Percentiles rank a stretch among this genome's conserved stretches.
Conservation (phyloP, 345 rosid genomes). For the Psidium friedrichsthalianum region DNA sequence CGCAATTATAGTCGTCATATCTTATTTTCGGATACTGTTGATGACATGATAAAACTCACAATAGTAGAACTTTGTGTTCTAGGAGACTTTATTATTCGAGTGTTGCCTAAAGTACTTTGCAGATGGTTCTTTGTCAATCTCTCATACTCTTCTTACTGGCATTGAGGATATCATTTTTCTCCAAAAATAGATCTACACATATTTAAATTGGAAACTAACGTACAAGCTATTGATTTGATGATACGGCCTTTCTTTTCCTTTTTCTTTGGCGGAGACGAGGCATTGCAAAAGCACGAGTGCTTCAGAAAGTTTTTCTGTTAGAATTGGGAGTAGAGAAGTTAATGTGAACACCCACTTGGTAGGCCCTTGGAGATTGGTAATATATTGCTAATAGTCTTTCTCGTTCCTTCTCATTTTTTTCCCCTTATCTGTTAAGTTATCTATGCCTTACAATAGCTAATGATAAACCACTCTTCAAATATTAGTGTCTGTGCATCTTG, state of each 20-base stretch:
- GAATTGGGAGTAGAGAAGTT: not conserved
- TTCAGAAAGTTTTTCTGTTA: not conserved
- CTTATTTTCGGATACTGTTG: not conserved
- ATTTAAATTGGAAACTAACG: not conserved
- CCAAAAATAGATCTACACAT: not conserved
- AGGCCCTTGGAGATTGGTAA: not conserved
- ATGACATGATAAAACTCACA: not conserved
- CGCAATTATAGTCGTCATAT: not conserved
- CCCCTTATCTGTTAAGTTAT: not conserved
- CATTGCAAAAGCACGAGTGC: not conserved
- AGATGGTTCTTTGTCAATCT: not conserved
- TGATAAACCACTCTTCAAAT: not conserved
- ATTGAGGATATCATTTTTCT: not conserved
- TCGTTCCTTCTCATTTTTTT: not conserved
- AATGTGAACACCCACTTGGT: not conserved
- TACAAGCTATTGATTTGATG: not conserved
- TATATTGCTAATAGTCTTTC: not conserved
- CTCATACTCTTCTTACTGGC: not conserved
- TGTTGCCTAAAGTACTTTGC: not conserved
- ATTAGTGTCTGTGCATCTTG: not conserved
- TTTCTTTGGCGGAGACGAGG: not conserved
- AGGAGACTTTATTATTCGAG: not conserved
- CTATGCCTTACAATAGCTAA: not conserved
- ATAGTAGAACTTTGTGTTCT: not conserved
- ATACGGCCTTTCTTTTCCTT: not conserved